Base-by-base conservation (phyloP, 768 basidiomycete species). In the Trametes gibbosa region DNA sequence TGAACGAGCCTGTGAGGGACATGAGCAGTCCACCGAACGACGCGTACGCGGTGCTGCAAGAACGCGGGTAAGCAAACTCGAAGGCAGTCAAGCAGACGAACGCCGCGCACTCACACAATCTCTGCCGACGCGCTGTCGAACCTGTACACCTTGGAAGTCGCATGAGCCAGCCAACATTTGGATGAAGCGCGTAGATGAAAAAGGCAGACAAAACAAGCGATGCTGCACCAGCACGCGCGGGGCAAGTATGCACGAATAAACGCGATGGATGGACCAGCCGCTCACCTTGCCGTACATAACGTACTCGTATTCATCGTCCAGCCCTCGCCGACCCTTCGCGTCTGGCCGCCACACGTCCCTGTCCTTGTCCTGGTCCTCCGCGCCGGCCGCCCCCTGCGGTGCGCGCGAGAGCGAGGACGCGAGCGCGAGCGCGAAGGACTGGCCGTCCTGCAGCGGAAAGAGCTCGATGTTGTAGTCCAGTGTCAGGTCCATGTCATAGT, bases 241-340 rank as follows among this genome's bases (percentile, higher is more conserved):
- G 24, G n/a, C 21, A 19, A 42, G 3, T n/a, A 25, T 6, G 37
- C 43, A 23, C 23, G 29, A 21, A 1, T 17, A 14, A 29, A 6
- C 42, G 6, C 19, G 49, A 2, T 10, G 19, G 66, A n/a, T n/a
- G n/a, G n/a, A n/a, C n/a, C n/a, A n/a, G n/a, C n/a, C n/a, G n/a
- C 80, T 58, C 64, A 95, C 94, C 86, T 95, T 98, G 32, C 96
- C 96, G 72, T 92, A 95, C 95, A 98, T 98, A 64, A 99, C 96
- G 78, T 98, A 99, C 69, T 98, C 95, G 68, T 94, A 99, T 64
- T 98, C 95, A 58, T 94, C 90, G 63, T 98, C 96, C 25, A 99
- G 72, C 12, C 87, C 95, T 70, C 83, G 80, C 64, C 79, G 81
- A 14, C 83, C 92, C 74, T 87, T 94, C 37, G 87, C 87, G 69